Evolutionary conservation across 352 stramenopile genomes (phyloP).

Genomic region (Globisporangium recalcitrans): DNA sequence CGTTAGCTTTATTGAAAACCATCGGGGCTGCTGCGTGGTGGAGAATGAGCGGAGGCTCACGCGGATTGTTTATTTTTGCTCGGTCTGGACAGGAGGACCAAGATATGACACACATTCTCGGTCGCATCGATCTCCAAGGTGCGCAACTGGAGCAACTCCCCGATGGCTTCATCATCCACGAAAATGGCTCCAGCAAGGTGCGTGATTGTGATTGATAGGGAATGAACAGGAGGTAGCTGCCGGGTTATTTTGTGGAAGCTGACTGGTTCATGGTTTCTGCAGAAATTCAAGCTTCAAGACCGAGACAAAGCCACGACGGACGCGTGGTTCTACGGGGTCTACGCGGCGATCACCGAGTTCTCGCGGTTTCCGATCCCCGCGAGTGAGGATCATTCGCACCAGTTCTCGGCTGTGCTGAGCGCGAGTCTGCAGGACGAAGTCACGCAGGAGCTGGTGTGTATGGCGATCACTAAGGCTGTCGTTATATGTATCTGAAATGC

Average conservation of each 20-base stretch:
- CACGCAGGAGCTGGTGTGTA: conserved; percentile 53
- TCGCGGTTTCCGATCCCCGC: conserved; percentile 36
- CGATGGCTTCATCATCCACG: conserved; percentile 72
- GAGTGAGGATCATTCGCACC: conserved; percentile 32
- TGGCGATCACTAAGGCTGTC: too few relatives aligned
- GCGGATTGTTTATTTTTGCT: too few relatives aligned
- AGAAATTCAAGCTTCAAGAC: conserved; percentile 76
- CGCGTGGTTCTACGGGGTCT: conserved; percentile 76
- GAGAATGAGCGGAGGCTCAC: too few relatives aligned
- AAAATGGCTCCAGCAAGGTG: conserved; percentile 42
- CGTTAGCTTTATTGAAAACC: neutral
- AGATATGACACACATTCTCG: conserved; percentile 58
- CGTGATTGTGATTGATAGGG: neutral
- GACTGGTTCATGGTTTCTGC: neutral
- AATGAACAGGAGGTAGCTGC: neutral
- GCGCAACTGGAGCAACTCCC: conserved; percentile 70
- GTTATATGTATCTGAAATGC: too few relatives aligned
- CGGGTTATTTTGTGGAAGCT: neutral
- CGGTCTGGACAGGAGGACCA: conserved; percentile 57
- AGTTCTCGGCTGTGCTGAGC: conserved; percentile 51
- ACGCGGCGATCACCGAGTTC: conserved; percentile 67
- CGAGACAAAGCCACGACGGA: conserved; percentile 72
- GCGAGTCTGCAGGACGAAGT: conserved; percentile 52
- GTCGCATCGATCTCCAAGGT: conserved; percentile 46
- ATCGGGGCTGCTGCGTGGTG: too few relatives aligned